Evolutionary conservation across 345 rosid genomes (phyloP).

Genomic region (Brassica carinata): DNA sequence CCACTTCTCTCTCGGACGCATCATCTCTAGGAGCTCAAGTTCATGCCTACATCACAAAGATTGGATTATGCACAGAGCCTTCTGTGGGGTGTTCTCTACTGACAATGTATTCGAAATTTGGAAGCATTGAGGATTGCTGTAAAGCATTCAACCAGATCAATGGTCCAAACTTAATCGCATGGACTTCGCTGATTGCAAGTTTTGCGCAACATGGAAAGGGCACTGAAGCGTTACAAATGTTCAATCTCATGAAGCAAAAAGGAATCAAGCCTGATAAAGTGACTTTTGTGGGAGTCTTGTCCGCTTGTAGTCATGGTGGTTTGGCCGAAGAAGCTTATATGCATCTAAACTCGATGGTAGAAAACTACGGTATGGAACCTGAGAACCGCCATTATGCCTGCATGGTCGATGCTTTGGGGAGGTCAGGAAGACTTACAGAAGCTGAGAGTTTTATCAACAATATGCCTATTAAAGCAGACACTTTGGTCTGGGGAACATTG

Average conservation of each 20-base stretch:
- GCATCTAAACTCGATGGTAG: slow-evolving; percentile 61
- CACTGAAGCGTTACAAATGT: slow-evolving; percentile 56
- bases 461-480: neutral
- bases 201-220: slow-evolving; percentile 78
- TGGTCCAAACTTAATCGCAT: slow-evolving; percentile 63
- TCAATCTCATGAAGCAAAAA: slow-evolving; percentile 52
- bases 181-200: slow-evolving; percentile 75
- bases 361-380: slow-evolving; percentile 64
- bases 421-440: slow-evolving; percentile 69
- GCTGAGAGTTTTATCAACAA: slow-evolving; percentile 63
- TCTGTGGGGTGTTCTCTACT: slow-evolving; percentile 75
- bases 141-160: slow-evolving; percentile 60
- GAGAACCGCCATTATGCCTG: slow-evolving; percentile 64
- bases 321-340: slow-evolving; percentile 68
- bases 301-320: slow-evolving; percentile 76
- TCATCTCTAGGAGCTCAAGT: slow-evolving; percentile 62
- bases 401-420: slow-evolving; percentile 85
- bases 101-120: slow-evolving; percentile 70
- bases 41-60: slow-evolving; percentile 55
- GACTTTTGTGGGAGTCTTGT: slow-evolving; percentile 66
- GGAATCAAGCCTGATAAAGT: slow-evolving; percentile 65
- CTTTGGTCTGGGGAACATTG: too few species aligned
- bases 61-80: slow-evolving; percentile 55
- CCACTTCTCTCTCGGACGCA: slow-evolving; percentile 38
- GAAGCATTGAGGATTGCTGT: slow-evolving; percentile 61